These are phyloP conservation scores for Phialemoniopsis sp. DNA, from an alignment of 2,329 filamentous ascomycete species.

Conservation along the genomic window DNA sequence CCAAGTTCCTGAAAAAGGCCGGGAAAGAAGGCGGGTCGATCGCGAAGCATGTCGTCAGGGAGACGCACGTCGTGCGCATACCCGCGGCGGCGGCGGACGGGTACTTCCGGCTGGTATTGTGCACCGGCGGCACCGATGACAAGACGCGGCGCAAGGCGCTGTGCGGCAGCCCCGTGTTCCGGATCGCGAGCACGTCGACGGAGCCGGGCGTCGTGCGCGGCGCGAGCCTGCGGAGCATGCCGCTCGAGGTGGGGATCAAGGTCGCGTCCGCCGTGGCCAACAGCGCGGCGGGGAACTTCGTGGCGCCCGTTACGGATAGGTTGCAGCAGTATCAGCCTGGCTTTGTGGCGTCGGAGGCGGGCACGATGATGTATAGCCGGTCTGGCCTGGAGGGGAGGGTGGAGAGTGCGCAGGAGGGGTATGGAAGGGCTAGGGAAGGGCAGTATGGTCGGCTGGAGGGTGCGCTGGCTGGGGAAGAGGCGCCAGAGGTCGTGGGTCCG, in stretches of 20 bases:
- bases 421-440: constrained; percentile 22
- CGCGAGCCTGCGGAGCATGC: constrained; percentile 60
- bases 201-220: constrained; percentile 59
- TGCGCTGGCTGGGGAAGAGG: constrained; percentile 20
- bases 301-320: constrained; percentile 31
- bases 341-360: constrained; percentile 33
- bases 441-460: constrained; percentile 26
- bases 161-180: constrained; percentile 64
- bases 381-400: constrained; percentile 23
- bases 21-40: constrained; percentile 34
- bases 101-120: constrained; percentile 65
- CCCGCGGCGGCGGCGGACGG: constrained; percentile 61
- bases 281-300: constrained; percentile 37
- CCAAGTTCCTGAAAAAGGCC: constrained; percentile 56
- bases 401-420: constrained; percentile 27
- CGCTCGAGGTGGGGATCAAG: constrained; percentile 60
- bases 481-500: constrained; percentile 32
- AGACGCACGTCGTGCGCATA: constrained; percentile 62
- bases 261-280: constrained; percentile 46
- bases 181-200: constrained; percentile 61
- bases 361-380: constrained; percentile 30
- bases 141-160: constrained; percentile 49
- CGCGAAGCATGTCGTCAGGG: constrained; percentile 47
- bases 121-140: constrained; percentile 31
- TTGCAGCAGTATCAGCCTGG: constrained; percentile 31